Evolutionary conservation across 2,329 filamentous ascomycete species (phyloP).

Genomic region (Arachnomyces sp.): DNA sequence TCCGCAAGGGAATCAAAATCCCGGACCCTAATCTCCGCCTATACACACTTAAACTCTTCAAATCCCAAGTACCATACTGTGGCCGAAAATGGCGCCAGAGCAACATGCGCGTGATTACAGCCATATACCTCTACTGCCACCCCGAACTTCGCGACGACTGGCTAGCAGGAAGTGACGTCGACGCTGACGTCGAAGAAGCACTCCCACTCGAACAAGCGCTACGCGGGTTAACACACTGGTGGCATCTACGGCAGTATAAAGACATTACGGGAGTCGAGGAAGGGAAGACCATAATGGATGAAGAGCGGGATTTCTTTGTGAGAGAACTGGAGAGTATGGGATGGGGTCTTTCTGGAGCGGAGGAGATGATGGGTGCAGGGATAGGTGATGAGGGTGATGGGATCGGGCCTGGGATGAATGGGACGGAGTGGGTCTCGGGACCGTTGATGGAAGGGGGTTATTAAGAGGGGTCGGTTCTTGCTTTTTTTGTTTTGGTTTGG

Average conservation of each 20-base stretch:
- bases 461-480: slow-evolving; percentile 9
- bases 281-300: slow-evolving; percentile 51
- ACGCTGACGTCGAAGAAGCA: slow-evolving; percentile 88
- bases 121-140: slow-evolving; percentile 87
- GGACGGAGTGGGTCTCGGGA: slow-evolving; percentile 30
- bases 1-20: slow-evolving; percentile 84
- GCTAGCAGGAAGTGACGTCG: slow-evolving; percentile 81
- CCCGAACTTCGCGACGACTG: slow-evolving; percentile 93
- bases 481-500: too few species aligned
- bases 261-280: slow-evolving; percentile 58
- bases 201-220: slow-evolving; percentile 87
- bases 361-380: slow-evolving; percentile 18
- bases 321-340: slow-evolving; percentile 68
- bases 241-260: slow-evolving; percentile 75
- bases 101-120: slow-evolving; percentile 98
- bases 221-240: slow-evolving; percentile 86
- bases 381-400: slow-evolving; percentile 22
- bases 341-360: slow-evolving; percentile 37
- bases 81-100: slow-evolving; percentile 95
- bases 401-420: slow-evolving; percentile 21
- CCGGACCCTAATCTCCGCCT: slow-evolving; percentile 80
- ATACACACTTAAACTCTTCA: slow-evolving; percentile 97
- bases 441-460: slow-evolving; percentile 28
- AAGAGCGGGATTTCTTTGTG: slow-evolving; percentile 73
- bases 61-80: slow-evolving; percentile 96